Percentiles rank a stretch among this genome's conserved stretches.
phyloP scores from a whole-genome alignment of 1,284 basidiomycete species.

The Rhodotorula mucilaginosa region DNA sequence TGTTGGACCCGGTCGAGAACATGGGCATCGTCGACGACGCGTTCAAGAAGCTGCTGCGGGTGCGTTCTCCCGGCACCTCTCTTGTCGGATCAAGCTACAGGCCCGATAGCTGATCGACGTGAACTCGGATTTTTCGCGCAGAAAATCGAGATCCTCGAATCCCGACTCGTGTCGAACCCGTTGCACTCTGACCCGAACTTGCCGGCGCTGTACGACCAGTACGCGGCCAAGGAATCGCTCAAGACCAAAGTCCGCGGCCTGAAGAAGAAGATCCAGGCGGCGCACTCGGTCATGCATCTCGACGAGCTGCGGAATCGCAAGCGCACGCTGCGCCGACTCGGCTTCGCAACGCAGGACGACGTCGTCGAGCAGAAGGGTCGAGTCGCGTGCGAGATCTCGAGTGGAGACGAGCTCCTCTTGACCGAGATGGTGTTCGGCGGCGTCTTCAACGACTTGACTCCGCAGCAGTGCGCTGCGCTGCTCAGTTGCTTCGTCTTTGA shows the following conservation, averaged over 20 bases:
- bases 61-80: conserved; percentile 45
- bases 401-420: conserved; percentile 91
- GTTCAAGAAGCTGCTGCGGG: conserved; percentile 81
- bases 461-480: conserved; percentile 89
- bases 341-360: conserved; percentile 82
- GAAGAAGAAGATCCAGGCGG: conserved; percentile 80
- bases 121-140: conserved; percentile 46
- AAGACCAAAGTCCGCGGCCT: conserved; percentile 69
- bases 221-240: conserved; percentile 70
- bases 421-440: conserved; percentile 98
- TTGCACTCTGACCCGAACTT: conserved; percentile 73
- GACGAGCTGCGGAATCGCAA: conserved; percentile 97
- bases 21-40: conserved; percentile 96
- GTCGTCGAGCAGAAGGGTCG: conserved; percentile 98
- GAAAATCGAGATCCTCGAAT: conserved; percentile 87
- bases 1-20: conserved; percentile 89
- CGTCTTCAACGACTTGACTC: conserved; percentile 82
- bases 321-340: conserved; percentile 84
- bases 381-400: conserved; percentile 97
- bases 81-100: neutral
- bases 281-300: conserved; percentile 89
- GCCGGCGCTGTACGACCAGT: conserved; percentile 74
- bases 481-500: conserved; percentile 95
- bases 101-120: neutral
- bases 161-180: conserved; percentile 70